phyloP scores from a whole-genome alignment of 495 filamentous ascomycete species.

The Physcia stellaris region DNA sequence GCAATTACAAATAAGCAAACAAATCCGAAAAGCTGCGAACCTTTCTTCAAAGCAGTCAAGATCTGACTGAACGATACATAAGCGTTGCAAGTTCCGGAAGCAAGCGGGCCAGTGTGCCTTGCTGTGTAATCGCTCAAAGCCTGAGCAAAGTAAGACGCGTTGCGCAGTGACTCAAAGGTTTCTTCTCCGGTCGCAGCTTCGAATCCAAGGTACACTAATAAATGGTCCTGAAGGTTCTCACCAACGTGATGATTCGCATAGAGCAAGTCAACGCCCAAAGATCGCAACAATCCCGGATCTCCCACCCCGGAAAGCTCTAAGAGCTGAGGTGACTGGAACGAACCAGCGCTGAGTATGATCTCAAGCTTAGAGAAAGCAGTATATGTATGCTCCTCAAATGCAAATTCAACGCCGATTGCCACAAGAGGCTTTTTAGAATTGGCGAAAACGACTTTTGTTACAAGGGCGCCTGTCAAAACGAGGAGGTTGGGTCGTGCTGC shows the following conservation, averaged over 20 bases:
- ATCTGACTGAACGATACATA: slow-evolving; percentile 13
- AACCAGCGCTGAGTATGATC: slow-evolving; percentile 17
- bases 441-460: slow-evolving; percentile 27
- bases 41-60: slow-evolving; percentile 3
- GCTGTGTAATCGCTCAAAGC: slow-evolving; percentile 4
- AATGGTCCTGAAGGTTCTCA: slow-evolving; percentile 34
- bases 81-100: slow-evolving; percentile 6
- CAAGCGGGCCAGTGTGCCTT: slow-evolving; percentile 11
- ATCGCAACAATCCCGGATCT: slow-evolving; percentile 21
- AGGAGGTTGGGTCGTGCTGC: slow-evolving; percentile 30
- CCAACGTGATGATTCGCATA: slow-evolving; percentile 41
- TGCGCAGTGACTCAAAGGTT: slow-evolving; percentile 7
- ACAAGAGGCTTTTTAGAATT: slow-evolving; percentile 3
- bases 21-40: slow-evolving; percentile 2
- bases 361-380: slow-evolving; percentile 15
- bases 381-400: slow-evolving; percentile 12
- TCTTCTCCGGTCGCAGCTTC: slow-evolving; percentile 9
- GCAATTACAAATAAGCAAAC: background rate
- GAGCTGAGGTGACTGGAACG: slow-evolving; percentile 37
- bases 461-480: slow-evolving; percentile 30
- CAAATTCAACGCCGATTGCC: slow-evolving; percentile 25
- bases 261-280: slow-evolving; percentile 38
- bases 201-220: slow-evolving; percentile 7
- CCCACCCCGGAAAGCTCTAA: slow-evolving; percentile 27
- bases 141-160: background rate